A percentile compares a stretch with the other conserved stretches of the same genome.
These are phyloP conservation scores for Blumeria graminis DNA, from an alignment of 2,329 filamentous ascomycete genomes.

Conservation along the genomic window DNA sequence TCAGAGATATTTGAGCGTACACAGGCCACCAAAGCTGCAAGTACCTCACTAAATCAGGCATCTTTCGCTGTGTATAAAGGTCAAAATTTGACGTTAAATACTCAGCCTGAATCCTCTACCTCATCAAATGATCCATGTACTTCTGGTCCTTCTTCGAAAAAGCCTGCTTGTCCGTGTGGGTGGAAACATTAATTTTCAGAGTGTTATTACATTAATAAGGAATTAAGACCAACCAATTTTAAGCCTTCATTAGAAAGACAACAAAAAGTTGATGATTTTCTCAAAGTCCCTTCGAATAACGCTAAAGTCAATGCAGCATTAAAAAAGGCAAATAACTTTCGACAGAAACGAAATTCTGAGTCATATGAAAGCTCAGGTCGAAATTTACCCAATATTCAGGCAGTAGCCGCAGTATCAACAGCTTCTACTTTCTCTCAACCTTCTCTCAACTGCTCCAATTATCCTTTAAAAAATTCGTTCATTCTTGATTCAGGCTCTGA, in stretches of 20 bases:
- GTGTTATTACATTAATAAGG: neutral
- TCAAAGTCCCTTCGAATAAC: neutral
- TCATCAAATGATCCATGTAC: neutral
- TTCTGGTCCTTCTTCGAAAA: neutral
- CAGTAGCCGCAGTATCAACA: neutral
- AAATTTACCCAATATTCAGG: neutral
- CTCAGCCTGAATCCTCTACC: neutral
- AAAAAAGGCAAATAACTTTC: neutral
- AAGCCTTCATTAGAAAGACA: neutral
- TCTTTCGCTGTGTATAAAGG: neutral
- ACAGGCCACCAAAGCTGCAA: neutral
- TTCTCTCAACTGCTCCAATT: neutral
- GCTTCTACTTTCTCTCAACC: neutral
- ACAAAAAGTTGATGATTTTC: neutral
- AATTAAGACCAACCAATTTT: neutral
- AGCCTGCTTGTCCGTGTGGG: neutral
- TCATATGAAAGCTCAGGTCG: neutral
- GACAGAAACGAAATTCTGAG: neutral
- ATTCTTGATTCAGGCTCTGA: neutral
- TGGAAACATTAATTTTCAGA: neutral
- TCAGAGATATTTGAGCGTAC: neutral
- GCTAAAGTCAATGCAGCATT: neutral
- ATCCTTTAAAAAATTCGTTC: neutral
- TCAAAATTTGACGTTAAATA: neutral
- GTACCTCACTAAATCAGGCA: neutral